Conservation (phyloP, 805 yeast genomes). For the Yarrowia sp. region DNA sequence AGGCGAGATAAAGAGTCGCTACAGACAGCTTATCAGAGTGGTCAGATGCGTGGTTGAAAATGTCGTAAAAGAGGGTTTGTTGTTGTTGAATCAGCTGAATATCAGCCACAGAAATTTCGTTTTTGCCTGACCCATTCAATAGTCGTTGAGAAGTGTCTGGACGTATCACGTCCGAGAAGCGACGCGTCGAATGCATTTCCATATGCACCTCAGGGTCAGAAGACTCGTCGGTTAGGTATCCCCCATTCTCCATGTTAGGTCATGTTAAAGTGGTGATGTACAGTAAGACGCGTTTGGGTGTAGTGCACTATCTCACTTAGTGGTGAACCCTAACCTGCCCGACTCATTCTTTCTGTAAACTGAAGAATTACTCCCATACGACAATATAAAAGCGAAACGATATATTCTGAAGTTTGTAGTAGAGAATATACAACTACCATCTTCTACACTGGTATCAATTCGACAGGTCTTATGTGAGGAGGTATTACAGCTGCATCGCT, state of each 20-base stretch:
- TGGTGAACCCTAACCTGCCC: conserved; percentile 19
- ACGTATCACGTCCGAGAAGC: neutral
- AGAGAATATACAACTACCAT: no score
- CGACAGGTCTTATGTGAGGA: no score
- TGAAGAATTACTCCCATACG: no score
- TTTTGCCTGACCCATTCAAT: neutral
- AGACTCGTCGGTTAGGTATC: conserved; percentile 9
- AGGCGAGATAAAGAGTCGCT: conserved; percentile 1
- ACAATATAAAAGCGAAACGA: no score
- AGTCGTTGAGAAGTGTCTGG: neutral
- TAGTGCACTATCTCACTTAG: conserved; percentile 17
- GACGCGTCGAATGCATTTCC: conserved; percentile 1
- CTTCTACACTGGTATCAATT: no score
- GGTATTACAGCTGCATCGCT: no score
- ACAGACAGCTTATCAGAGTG: conserved; percentile 1
- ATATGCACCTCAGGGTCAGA: neutral
- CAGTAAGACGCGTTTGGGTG: conserved; percentile 13
- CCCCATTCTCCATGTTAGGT: conserved; percentile 32
- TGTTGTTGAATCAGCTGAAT: conserved; percentile 14
- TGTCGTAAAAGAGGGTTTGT: conserved; percentile 13
- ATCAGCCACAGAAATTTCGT: neutral
- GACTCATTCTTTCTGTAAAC: no score
- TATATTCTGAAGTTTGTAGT: no score
- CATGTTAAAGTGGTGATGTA: conserved; percentile 24
- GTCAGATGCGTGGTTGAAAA: conserved; percentile 1